Evolutionary conservation across 805 yeast genomes (phyloP).

Genomic region (Limtongia smithiae): DNA sequence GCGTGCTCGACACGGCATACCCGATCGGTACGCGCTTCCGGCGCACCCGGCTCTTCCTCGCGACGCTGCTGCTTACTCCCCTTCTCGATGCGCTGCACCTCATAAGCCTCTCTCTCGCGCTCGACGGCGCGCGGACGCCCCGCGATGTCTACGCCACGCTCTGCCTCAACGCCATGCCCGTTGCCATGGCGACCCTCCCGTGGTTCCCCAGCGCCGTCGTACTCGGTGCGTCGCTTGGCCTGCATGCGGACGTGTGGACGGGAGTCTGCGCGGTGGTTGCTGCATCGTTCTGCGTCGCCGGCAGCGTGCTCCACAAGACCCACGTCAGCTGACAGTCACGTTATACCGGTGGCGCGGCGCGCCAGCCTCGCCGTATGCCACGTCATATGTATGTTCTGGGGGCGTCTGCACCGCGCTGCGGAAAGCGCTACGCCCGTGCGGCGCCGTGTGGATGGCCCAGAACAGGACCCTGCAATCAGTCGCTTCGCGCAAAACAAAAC

Average conservation of each 20-base stretch:
- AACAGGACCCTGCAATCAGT: no score
- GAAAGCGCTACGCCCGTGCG: no score
- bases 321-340: no score
- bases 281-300: constrained; percentile 2
- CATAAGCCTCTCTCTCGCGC: constrained; percentile 7
- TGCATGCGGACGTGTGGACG: constrained; percentile 4
- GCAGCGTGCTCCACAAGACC: constrained; percentile 2
- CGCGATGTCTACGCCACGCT: constrained; percentile 8
- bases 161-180: constrained; percentile 6
- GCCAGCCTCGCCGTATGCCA: no score
- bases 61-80: constrained; percentile 2
- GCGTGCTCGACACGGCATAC: no score
- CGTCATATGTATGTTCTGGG: no score
- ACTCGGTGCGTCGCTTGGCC: not conserved
- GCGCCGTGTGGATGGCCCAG: no score
- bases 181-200: constrained; percentile 5
- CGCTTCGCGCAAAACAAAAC: no score
- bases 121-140: constrained; percentile 10
- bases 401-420: no score
- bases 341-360: no score
- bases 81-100: constrained; percentile 5
- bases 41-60: constrained; percentile 4
- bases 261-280: constrained; percentile 5
- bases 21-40: constrained; percentile 1
- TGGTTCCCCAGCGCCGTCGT: constrained; percentile 8